Percentiles rank a stretch among this genome's conserved stretches.
phyloP scores from a whole-genome alignment of 306 rosid species.

The Fragaria vesca region DNA sequence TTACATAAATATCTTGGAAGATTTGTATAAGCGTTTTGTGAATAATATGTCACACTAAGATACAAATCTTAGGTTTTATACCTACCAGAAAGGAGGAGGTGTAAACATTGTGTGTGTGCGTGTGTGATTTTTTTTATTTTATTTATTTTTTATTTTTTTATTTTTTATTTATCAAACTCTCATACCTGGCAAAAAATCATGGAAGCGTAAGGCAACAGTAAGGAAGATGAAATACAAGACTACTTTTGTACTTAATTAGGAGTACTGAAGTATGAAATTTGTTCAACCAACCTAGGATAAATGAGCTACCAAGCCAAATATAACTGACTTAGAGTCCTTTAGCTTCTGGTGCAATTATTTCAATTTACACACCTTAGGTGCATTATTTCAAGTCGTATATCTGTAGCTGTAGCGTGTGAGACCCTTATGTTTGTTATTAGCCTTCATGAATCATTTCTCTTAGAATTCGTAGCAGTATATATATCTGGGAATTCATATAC shows the following conservation, averaged over 20 bases:
- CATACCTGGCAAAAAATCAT: background rate
- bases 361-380: background rate
- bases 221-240: background rate
- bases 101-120: too few species aligned
- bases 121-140: too few species aligned
- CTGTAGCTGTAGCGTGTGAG: background rate
- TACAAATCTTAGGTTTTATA: background rate
- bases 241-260: background rate
- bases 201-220: background rate
- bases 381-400: background rate
- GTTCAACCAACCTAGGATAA: background rate
- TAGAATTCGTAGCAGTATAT: background rate
- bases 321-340: background rate
- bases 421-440: background rate
- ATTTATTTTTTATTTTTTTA: too few species aligned
- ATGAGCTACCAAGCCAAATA: background rate
- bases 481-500: background rate
- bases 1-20: background rate
- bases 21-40: background rate
- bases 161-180: too few species aligned
- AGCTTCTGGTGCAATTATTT: background rate
- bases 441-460: background rate
- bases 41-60: background rate
- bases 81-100: background rate
- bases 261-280: background rate